Percentiles rank a stretch among this genome's conserved stretches.
Evolutionary conservation across 2,329 filamentous ascomycete species (phyloP).

Genomic region (Paecilomyces fulvus): DNA sequence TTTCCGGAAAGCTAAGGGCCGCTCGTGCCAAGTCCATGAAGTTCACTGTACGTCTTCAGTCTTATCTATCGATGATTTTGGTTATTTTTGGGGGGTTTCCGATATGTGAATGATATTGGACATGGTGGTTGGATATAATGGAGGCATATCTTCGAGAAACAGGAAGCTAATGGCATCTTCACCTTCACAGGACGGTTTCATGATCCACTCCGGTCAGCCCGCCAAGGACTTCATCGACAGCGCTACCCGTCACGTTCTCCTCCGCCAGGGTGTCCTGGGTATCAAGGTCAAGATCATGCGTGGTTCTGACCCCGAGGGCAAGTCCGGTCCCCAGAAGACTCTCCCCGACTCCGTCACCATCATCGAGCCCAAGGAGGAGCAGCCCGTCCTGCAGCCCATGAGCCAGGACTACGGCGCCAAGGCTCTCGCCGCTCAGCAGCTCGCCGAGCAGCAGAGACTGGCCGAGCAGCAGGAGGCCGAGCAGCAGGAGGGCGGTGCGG

Average conservation of each 20-base stretch:
- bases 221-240: constrained; percentile 99
- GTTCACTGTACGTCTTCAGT: constrained; percentile 68
- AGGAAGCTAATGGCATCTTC: background rate
- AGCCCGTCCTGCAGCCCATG: constrained; percentile 86
- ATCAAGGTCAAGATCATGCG: constrained; percentile 99
- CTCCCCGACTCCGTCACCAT: constrained; percentile 98
- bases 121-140: background rate
- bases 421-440: constrained; percentile 56
- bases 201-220: constrained; percentile 99
- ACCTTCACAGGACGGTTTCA: constrained; percentile 73
- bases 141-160: background rate
- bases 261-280: constrained; percentile 98
- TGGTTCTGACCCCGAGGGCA: constrained; percentile 98
- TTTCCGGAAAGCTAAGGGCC: constrained; percentile 97
- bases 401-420: constrained; percentile 99
- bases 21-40: constrained; percentile 99
- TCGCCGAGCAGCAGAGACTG: constrained; percentile 47
- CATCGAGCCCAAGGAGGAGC: constrained; percentile 99
- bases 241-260: constrained; percentile 97
- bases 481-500: constrained; percentile 36
- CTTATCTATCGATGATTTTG: background rate
- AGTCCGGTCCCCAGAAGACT: constrained; percentile 93
- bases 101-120: background rate
- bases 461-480: constrained; percentile 49
- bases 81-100: background rate